A percentile compares a stretch with the other conserved stretches of the same genome.
These are phyloP conservation scores for Castanopsis chinensis DNA, from an alignment of 306 rosid species.

Conservation along the genomic window DNA sequence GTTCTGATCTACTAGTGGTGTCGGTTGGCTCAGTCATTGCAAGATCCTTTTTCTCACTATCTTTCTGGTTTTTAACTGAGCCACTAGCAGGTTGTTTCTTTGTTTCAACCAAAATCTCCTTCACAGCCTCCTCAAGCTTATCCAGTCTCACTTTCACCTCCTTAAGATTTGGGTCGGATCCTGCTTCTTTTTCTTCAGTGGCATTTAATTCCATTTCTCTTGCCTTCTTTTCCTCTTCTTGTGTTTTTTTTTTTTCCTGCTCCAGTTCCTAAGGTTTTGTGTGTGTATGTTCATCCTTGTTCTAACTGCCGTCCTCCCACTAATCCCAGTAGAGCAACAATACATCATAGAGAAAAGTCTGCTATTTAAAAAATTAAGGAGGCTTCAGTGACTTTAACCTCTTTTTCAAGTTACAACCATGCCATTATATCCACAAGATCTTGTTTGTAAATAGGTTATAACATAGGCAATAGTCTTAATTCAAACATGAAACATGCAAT, in stretches of 20 bases:
- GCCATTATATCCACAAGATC: not conserved
- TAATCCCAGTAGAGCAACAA: not conserved
- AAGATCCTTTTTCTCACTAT: constrained; percentile 27
- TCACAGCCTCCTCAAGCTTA: constrained; percentile 76
- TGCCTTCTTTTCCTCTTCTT: constrained; percentile 57
- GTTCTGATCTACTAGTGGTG: constrained; percentile 18
- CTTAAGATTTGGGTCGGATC: constrained; percentile 39
- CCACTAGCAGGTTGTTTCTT: constrained; percentile 38
- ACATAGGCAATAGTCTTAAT: not conserved
- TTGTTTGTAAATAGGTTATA: not conserved
- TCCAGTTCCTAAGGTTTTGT: constrained; percentile 60
- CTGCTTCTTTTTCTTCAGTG: constrained; percentile 39
- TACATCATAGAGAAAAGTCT: not conserved
- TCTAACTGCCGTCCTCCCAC: not conserved
- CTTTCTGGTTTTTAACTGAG: constrained; percentile 23
- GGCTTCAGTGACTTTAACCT: not conserved
- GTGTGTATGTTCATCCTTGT: not conserved
- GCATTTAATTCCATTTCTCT: constrained; percentile 58
- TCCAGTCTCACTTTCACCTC: constrained; percentile 75
- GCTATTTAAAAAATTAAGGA: not conserved
- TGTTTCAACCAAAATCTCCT: constrained; percentile 65
- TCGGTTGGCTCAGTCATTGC: constrained; percentile 29
- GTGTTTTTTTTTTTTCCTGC: constrained; percentile 62
- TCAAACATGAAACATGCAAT: not conserved
- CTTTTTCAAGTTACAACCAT: not conserved